Evolutionary conservation across 2,329 filamentous ascomycete species (phyloP).

Genomic region (Rugonectria rugulosa): DNA sequence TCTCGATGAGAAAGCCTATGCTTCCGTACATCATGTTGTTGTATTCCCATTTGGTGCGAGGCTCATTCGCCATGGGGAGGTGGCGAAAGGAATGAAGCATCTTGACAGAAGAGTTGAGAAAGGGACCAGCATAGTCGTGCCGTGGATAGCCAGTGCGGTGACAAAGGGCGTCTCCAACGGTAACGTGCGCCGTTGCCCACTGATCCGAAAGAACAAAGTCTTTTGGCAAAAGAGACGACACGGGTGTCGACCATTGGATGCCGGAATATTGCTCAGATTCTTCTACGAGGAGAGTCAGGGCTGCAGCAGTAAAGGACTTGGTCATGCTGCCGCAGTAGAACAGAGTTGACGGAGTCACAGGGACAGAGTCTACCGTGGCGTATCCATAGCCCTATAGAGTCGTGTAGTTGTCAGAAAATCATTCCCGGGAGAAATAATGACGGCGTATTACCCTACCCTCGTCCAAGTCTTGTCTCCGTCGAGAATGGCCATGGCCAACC

Average conservation of each 20-base stretch:
- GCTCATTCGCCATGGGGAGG: conserved; percentile 52
- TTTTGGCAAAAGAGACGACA: conserved; percentile 52
- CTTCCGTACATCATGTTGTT: conserved; percentile 58
- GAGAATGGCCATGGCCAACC: conserved; percentile 51
- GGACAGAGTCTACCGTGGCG: conserved; percentile 43
- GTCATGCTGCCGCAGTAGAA: conserved; percentile 62
- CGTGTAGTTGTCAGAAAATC: neutral
- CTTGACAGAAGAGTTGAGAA: conserved; percentile 15
- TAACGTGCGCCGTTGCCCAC: conserved; percentile 54
- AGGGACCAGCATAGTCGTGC: conserved; percentile 42
- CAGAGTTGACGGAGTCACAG: conserved; percentile 54
- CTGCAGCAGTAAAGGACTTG: conserved; percentile 60
- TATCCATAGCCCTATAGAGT: conserved; percentile 50
- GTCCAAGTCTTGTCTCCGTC: conserved; percentile 47
- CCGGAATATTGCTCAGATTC: conserved; percentile 49
- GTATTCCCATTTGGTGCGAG: conserved; percentile 54
- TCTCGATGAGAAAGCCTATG: conserved; percentile 51
- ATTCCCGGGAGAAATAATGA: neutral
- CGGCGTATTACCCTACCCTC: conserved; percentile 33
- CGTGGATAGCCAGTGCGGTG: conserved; percentile 57
- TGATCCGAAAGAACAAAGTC: conserved; percentile 56
- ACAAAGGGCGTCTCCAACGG: conserved; percentile 58
- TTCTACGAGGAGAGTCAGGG: conserved; percentile 55
- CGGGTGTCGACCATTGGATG: conserved; percentile 53
- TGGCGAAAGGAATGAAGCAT: conserved; percentile 50